These are phyloP conservation scores for Bromus sterilis DNA, from an alignment of 176 grass and related monocot species.

Conservation along the genomic window DNA sequence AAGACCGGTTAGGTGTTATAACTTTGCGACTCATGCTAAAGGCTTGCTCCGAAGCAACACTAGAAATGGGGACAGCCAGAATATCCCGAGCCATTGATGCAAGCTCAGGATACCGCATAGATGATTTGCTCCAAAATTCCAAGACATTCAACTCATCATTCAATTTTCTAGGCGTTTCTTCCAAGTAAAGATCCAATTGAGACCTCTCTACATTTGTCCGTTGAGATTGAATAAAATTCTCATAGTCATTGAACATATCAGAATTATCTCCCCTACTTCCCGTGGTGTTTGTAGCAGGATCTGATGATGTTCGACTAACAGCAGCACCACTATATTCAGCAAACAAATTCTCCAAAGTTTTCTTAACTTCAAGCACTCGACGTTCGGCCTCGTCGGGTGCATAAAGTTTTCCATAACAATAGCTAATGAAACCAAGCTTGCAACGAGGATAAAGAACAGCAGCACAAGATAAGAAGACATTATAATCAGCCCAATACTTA, in stretches of 20 bases:
- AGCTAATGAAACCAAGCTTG: background rate
- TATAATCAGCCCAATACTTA: background rate
- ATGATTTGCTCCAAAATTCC: background rate
- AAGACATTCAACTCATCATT: background rate
- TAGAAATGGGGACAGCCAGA: background rate
- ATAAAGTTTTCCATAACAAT: background rate
- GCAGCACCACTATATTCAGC: background rate
- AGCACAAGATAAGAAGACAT: background rate
- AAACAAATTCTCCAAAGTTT: background rate
- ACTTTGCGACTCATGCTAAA: background rate
- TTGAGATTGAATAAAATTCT: too few species aligned
- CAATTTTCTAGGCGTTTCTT: background rate
- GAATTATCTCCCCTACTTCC: background rate
- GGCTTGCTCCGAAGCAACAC: background rate
- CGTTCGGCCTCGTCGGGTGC: background rate
- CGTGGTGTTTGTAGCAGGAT: background rate
- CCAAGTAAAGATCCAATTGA: background rate
- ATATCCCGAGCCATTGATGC: background rate
- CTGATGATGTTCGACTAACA: background rate
- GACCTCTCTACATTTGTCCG: background rate
- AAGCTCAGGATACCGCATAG: background rate
- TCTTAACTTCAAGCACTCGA: background rate
- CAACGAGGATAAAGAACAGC: background rate
- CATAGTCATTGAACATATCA: too few species aligned
- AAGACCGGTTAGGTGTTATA: background rate